These are phyloP conservation scores for Colletotrichum destructivum DNA, from an alignment of 2,329 filamentous ascomycete species.

Conservation along the genomic window DNA sequence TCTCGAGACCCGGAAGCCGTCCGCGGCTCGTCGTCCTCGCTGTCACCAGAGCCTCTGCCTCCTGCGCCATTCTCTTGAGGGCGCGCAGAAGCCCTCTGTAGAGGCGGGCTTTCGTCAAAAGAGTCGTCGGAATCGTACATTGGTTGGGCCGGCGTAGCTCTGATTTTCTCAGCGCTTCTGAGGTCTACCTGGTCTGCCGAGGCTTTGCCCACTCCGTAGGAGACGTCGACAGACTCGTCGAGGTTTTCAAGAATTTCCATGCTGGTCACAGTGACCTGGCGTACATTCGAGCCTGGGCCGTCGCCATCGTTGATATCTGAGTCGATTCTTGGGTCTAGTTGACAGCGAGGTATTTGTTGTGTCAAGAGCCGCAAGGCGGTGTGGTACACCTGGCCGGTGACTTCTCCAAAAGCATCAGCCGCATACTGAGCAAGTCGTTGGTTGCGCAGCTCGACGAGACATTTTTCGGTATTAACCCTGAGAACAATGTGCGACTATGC, in stretches of 20 bases:
- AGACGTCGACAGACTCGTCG: constrained; percentile 67
- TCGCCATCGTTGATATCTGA: constrained; percentile 56
- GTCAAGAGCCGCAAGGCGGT: constrained; percentile 81
- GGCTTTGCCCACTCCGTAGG: constrained; percentile 70
- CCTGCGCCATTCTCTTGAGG: constrained; percentile 51
- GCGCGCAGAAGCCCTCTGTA: constrained; percentile 43
- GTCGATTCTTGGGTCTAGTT: constrained; percentile 68
- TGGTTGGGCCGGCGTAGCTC: constrained; percentile 48
- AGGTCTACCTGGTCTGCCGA: constrained; percentile 62
- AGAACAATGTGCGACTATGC: constrained; percentile 79
- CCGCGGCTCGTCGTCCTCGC: constrained; percentile 43
- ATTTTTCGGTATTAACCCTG: constrained; percentile 88
- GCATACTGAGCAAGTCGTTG: constrained; percentile 82
- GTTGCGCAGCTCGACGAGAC: constrained; percentile 86
- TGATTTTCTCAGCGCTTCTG: constrained; percentile 65
- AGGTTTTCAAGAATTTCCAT: constrained; percentile 71
- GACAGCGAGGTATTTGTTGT: constrained; percentile 77
- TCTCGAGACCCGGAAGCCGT: constrained; percentile 49
- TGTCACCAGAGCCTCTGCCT: constrained; percentile 52
- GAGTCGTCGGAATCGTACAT: constrained; percentile 54
- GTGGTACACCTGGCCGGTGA: constrained; percentile 84
- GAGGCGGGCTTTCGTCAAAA: constrained; percentile 48
- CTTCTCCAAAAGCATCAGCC: constrained; percentile 77
- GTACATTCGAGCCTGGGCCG: constrained; percentile 42
- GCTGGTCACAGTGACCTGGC: constrained; percentile 63